Percentiles rank a stretch among this genome's conserved stretches.
Conservation (phyloP, 257 asterid genomes). For the Solanum chilense region DNA sequence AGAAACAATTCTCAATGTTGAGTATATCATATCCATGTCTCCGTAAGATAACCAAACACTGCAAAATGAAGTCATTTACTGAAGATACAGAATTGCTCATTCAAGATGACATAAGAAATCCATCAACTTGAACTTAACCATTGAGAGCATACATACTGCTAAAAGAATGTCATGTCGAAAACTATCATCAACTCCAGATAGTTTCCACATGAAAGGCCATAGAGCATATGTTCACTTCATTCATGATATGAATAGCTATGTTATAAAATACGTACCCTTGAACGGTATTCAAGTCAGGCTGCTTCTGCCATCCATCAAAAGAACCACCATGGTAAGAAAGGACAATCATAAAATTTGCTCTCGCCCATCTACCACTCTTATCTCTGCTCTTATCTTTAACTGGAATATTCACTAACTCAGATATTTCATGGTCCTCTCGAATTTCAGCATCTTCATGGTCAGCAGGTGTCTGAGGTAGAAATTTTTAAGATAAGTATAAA, state of each 20-base stretch:
- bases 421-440: slow-evolving; percentile 29
- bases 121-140: not conserved
- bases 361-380: slow-evolving; percentile 77
- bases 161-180: not conserved
- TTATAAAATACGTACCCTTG: slow-evolving; percentile 52
- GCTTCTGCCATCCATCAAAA: slow-evolving; percentile 98
- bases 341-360: slow-evolving; percentile 66
- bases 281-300: slow-evolving; percentile 76
- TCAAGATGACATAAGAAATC: not conserved
- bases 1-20: not conserved
- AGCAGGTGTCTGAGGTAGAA: slow-evolving; percentile 20
- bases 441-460: slow-evolving; percentile 27
- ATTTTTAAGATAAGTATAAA: slow-evolving; percentile 7
- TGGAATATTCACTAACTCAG: slow-evolving; percentile 22
- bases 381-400: slow-evolving; percentile 44
- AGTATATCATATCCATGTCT: not conserved
- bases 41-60: not conserved
- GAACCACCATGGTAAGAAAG: slow-evolving; percentile 82
- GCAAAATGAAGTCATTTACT: not conserved
- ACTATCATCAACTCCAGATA: not conserved
- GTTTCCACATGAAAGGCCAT: not conserved
- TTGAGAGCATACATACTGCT: not conserved
- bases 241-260: not conserved
- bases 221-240: not conserved
- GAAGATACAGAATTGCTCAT: not conserved